Base-by-base conservation (phyloP, 2,329 filamentous ascomycete species). In the Shiraia sp. region DNA sequence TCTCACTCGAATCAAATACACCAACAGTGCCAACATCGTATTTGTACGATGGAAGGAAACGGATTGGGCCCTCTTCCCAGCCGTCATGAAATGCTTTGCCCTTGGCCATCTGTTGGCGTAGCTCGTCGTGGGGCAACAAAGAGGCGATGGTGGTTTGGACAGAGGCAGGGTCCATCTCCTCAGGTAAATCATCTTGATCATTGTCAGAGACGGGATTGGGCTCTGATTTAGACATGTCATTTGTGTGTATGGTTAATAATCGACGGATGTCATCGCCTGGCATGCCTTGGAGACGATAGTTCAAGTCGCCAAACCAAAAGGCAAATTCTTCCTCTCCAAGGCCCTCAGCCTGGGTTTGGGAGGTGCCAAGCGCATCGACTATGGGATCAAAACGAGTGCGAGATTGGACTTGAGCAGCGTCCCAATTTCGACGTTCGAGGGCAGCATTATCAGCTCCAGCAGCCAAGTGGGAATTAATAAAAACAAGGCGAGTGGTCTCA, bases 261-360 rank as follows among this genome's bases (percentile, higher is more conserved):
- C 87, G 82, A 23, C 92, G 81, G 32, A 99, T 93, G 65, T 99
- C 93, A 26, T 93, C 87, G 1, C 90, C 91, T 0, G 92, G 88
- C 34, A 97, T 80, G 31, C 86, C 88, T 36, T 95, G 89, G 1
- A 99, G 78, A 23, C 93, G 83, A 63, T 96, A 99, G 66, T 99
- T 99, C 29, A 99, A 77, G 67, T 99, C 93, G 6, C 93, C 93
- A 61, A 96, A 88, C 90, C 92, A 97, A 61, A 99, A 96, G 0
- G 85, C 83, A 71, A 96, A 90, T 62, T 99, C 93, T 53, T 95
- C 92, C 27, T 95, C 88, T 1, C 89, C 91, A 51, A 99, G 85
- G 25, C 76, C 80, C 15, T 85, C 81, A n/a, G 85, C 82, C 26
- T 70, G 66, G 2, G 64, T 70, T 43, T 79, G 75, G 2, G 83